phyloP scores from a whole-genome alignment of 306 rosid species.

The Pueraria montana region DNA sequence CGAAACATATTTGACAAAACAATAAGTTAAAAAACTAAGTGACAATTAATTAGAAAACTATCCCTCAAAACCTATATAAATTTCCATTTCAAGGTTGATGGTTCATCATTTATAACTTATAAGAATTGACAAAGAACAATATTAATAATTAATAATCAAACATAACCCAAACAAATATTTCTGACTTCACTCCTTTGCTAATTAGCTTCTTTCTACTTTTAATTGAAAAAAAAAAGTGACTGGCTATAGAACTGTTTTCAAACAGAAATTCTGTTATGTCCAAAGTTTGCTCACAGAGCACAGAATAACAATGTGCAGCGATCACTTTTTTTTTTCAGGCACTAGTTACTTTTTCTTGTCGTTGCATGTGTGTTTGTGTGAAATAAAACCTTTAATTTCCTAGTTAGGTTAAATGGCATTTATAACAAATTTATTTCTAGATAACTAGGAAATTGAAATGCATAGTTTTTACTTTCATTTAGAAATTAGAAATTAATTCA shows the following conservation, averaged over 20 bases:
- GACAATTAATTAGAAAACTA: background rate
- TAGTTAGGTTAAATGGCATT: background rate
- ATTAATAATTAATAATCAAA: background rate
- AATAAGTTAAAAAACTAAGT: background rate
- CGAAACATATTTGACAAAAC: background rate
- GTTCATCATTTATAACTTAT: background rate
- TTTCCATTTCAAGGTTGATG: constrained; percentile 21
- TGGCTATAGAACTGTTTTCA: background rate
- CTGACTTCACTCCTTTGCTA: background rate
- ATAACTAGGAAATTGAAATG: background rate
- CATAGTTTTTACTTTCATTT: background rate
- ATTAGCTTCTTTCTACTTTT: background rate
- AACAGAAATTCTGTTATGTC: background rate
- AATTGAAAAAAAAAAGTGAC: background rate
- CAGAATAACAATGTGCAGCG: background rate
- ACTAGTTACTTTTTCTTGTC: background rate
- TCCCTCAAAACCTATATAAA: constrained; percentile 1
- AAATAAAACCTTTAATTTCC: background rate
- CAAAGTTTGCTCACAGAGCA: background rate
- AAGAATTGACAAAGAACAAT: constrained; percentile 2
- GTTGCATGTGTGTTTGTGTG: background rate
- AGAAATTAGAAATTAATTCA: constrained; percentile 16
- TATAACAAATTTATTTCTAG: background rate
- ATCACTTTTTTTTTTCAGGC: background rate
- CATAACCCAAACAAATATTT: background rate